These are phyloP conservation scores for Aureobasidium uvarum DNA, from an alignment of 2,329 filamentous ascomycete genomes.

Conservation along the genomic window DNA sequence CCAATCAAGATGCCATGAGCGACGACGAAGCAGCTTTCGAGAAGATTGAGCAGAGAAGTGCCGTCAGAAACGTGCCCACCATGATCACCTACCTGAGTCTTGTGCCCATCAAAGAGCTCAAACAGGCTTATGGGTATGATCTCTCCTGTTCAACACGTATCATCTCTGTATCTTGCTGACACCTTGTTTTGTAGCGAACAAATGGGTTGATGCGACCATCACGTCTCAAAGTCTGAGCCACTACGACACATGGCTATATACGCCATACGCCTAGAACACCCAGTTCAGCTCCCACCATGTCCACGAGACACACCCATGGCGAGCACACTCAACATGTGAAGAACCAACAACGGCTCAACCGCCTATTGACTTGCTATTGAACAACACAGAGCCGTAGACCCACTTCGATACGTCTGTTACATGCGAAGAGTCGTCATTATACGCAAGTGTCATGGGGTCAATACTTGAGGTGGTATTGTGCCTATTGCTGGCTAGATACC, in stretches of 20 bases:
- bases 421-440: too few relatives aligned
- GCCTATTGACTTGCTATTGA: too few relatives aligned
- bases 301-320: background rate
- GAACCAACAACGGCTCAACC: background rate
- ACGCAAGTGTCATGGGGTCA: background rate
- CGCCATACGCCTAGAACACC: background rate
- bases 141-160: background rate
- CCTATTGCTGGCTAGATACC: background rate
- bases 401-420: background rate
- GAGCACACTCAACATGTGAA: background rate
- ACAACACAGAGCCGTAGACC: background rate
- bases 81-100: slow-evolving; percentile 62
- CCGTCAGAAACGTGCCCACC: slow-evolving; percentile 51
- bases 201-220: background rate
- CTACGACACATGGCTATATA: background rate
- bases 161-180: background rate
- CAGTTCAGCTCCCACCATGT: background rate
- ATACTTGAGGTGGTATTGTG: background rate
- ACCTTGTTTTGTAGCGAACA: background rate
- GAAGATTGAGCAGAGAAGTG: slow-evolving; percentile 52
- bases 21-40: slow-evolving; percentile 52
- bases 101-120: slow-evolving; percentile 56
- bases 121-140: slow-evolving; percentile 44
- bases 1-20: slow-evolving; percentile 33
- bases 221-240: background rate